phyloP scores from a whole-genome alignment of 495 filamentous ascomycete genomes.

The Neurospora sp. region DNA sequence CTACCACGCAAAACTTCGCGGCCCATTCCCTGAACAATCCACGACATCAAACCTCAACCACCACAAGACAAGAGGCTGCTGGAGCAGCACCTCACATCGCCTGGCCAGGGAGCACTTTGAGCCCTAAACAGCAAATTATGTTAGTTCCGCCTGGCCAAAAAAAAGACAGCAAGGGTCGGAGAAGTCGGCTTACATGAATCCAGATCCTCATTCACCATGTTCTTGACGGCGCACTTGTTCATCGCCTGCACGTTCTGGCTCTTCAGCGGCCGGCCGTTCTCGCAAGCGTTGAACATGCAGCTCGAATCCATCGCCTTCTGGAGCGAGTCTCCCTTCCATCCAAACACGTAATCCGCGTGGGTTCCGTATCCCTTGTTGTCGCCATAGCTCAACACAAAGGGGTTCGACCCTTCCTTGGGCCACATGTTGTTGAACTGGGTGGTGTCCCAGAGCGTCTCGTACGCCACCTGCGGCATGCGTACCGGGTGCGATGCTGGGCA shows the following conservation, averaged over 20 bases:
- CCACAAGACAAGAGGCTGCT: neutral
- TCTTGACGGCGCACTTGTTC: slow-evolving; percentile 35
- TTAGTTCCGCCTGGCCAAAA: neutral
- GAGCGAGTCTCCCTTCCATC: slow-evolving; percentile 35
- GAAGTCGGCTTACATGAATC: slow-evolving; percentile 33
- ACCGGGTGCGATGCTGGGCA: slow-evolving; percentile 44
- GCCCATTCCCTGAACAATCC: neutral
- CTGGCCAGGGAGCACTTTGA: neutral
- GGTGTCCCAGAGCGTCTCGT: slow-evolving; percentile 44
- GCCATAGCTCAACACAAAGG: slow-evolving; percentile 30
- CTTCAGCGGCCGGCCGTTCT: slow-evolving; percentile 28
- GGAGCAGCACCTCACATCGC: neutral
- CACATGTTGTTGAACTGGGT: slow-evolving; percentile 37
- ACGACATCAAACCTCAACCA: neutral
- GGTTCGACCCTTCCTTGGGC: slow-evolving; percentile 33
- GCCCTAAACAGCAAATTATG: neutral
- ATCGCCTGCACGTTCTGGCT: slow-evolving; percentile 32
- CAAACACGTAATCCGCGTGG: slow-evolving; percentile 19
- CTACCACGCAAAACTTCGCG: neutral
- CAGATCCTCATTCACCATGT: slow-evolving; percentile 32
- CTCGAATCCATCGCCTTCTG: slow-evolving; percentile 37
- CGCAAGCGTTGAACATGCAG: slow-evolving; percentile 39
- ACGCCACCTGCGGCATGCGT: slow-evolving; percentile 37
- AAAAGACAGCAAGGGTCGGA: neutral
- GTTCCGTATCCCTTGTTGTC: slow-evolving; percentile 16